Evolutionary conservation across 345 rosid species (phyloP).

Genomic region (Melastoma malabathricum): DNA sequence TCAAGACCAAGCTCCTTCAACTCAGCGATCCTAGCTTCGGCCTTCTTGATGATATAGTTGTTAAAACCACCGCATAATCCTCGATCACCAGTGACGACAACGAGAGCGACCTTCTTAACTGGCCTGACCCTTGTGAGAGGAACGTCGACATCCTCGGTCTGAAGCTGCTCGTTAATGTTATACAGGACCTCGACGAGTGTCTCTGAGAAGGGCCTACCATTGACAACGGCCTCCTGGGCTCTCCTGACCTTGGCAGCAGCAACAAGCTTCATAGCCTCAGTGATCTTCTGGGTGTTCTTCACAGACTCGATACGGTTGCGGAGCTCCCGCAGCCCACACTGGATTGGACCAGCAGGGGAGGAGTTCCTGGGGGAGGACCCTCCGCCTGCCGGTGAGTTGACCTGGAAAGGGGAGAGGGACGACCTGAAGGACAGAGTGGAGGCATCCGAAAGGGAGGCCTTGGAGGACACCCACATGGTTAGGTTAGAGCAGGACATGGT

Average conservation of each 20-base stretch:
- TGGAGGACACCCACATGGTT: constrained; percentile 71
- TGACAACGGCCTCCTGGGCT: constrained; percentile 95
- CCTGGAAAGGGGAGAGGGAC: constrained; percentile 47
- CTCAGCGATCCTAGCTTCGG: constrained; percentile 59
- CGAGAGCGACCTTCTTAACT: constrained; percentile 89
- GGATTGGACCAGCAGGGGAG: constrained; percentile 42
- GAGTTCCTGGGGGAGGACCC: constrained; percentile 25
- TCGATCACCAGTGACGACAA: constrained; percentile 81
- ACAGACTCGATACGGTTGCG: constrained; percentile 66
- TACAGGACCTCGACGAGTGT: constrained; percentile 84
- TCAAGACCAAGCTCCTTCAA: constrained; percentile 51
- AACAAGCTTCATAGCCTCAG: constrained; percentile 96
- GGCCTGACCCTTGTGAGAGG: constrained; percentile 79
- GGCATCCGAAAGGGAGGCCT: constrained; percentile 60
- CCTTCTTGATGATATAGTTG: constrained; percentile 62
- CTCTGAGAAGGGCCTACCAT: constrained; percentile 81
- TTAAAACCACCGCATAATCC: constrained; percentile 87
- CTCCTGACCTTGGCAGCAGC: constrained; percentile 96
- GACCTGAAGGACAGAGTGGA: constrained; percentile 57
- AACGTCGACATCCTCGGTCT: constrained; percentile 64
- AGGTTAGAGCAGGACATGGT: constrained; percentile 70
- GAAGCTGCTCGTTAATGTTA: constrained; percentile 93
- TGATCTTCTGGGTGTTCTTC: constrained; percentile 91
- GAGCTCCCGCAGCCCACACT: constrained; percentile 71
- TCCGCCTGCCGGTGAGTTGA: constrained; percentile 1